Percentiles rank a stretch among this genome's conserved stretches.
Conservation (phyloP, 1,284 basidiomycete genomes). For the Phylloboletellus chloephorus region DNA sequence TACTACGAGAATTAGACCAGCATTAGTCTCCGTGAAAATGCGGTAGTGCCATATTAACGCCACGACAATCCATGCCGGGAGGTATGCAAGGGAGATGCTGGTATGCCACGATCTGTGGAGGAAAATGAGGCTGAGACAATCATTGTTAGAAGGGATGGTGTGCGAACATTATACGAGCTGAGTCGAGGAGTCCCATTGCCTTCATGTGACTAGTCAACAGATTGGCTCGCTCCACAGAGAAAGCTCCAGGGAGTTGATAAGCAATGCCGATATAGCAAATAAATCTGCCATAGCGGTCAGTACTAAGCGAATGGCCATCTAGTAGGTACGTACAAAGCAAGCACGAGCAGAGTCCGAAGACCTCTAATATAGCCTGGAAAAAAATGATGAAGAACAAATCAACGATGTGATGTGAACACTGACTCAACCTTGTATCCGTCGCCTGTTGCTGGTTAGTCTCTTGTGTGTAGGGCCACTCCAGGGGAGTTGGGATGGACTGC, state of each 20-base stretch:
- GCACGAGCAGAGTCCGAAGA: conserved; percentile 54
- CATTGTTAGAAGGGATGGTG: background rate
- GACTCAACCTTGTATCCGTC: conserved; percentile 52
- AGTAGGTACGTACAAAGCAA: conserved; percentile 46
- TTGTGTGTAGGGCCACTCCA: conserved; percentile 68
- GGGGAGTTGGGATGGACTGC: conserved; percentile 44
- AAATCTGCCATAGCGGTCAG: conserved; percentile 39
- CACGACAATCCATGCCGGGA: conserved; percentile 64
- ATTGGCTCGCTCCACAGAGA: conserved; percentile 56
- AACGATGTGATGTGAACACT: conserved; percentile 19
- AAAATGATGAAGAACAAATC: conserved; percentile 6
- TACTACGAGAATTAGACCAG: conserved; percentile 56
- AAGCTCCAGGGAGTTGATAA: conserved; percentile 68
- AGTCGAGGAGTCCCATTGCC: conserved; percentile 67
- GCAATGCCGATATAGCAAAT: conserved; percentile 62
- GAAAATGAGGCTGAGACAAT: background rate
- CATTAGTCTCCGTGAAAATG: conserved; percentile 60
- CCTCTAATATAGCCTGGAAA: conserved; percentile 55
- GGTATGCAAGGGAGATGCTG: conserved; percentile 49
- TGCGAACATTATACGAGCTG: conserved; percentile 55
- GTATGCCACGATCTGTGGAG: conserved; percentile 59
- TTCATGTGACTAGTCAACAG: conserved; percentile 63
- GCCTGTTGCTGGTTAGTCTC: conserved; percentile 59
- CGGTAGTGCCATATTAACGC: conserved; percentile 57
- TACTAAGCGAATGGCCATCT: background rate